Conservation (phyloP, 1,284 basidiomycete genomes). For the Lentinula novae-zelandiae region DNA sequence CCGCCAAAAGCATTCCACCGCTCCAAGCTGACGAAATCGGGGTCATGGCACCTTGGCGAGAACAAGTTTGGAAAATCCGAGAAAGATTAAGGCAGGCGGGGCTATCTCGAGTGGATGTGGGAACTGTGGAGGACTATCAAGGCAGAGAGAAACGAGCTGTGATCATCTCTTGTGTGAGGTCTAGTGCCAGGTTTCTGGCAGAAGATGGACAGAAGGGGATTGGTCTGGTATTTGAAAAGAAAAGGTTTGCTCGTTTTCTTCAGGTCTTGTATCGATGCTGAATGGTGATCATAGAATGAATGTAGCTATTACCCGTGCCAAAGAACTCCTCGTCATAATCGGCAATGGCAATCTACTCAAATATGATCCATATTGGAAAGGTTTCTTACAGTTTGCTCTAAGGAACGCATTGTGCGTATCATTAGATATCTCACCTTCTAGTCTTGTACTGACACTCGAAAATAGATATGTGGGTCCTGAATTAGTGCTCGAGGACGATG, state of each 20-base stretch:
- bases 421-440: background rate
- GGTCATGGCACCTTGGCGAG: conserved; percentile 45
- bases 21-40: conserved; percentile 36
- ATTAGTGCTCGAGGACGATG: conserved; percentile 37
- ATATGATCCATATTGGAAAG: conserved; percentile 43
- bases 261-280: background rate
- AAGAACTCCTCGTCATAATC: conserved; percentile 40
- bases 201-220: conserved; percentile 40
- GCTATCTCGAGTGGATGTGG: conserved; percentile 40
- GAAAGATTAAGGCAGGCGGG: conserved; percentile 35
- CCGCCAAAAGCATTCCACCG: conserved; percentile 30
- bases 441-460: background rate
- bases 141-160: conserved; percentile 41
- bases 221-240: conserved; percentile 39
- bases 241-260: conserved; percentile 28
- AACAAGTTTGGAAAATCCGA: conserved; percentile 45
- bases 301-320: conserved; percentile 44
- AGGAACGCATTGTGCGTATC: conserved; percentile 37
- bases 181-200: conserved; percentile 37
- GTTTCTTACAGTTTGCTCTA: conserved; percentile 39
- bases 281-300: conserved; percentile 35
- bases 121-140: conserved; percentile 47
- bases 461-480: conserved; percentile 37
- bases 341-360: conserved; percentile 37
- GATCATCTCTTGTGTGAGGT: conserved; percentile 45